These are phyloP conservation scores for Clonostachys chloroleuca DNA, from an alignment of 2,329 filamentous ascomycete genomes.

Conservation along the genomic window DNA sequence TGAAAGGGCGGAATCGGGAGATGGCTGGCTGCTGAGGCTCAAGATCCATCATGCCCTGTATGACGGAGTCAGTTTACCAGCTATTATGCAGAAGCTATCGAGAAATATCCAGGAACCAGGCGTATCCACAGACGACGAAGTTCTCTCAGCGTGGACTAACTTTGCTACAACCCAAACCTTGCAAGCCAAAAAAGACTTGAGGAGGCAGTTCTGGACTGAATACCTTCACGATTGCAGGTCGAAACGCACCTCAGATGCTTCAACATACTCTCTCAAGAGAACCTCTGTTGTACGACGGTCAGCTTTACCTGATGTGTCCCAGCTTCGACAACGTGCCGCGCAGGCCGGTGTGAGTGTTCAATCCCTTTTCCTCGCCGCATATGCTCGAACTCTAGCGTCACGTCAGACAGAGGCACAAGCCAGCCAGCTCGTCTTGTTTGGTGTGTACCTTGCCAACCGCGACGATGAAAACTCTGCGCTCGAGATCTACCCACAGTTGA, in stretches of 20 bases:
- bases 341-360: conserved; percentile 62
- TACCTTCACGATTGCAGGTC: conserved; percentile 23
- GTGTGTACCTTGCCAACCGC: conserved; percentile 81
- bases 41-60: conserved; percentile 84
- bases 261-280: conserved; percentile 7
- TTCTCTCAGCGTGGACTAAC: not conserved
- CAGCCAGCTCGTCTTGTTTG: conserved; percentile 53
- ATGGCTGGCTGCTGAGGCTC: conserved; percentile 36
- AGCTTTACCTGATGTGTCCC: conserved; percentile 32
- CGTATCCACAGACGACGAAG: not conserved
- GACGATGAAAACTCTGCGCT: conserved; percentile 24
- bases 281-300: conserved; percentile 35
- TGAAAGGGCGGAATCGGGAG: conserved; percentile 3
- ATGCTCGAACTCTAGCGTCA: conserved; percentile 42
- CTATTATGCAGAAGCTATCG: conserved; percentile 45
- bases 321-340: conserved; percentile 27
- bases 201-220: conserved; percentile 31
- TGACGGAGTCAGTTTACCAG: conserved; percentile 73
- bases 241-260: not conserved
- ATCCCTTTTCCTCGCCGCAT: conserved; percentile 69
- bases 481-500: conserved; percentile 2
- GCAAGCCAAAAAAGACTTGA: conserved; percentile 3
- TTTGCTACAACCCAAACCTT: conserved; percentile 1
- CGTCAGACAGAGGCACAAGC: conserved; percentile 3
- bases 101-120: not conserved